Evolutionary conservation across 257 asterid genomes (phyloP).

Genomic region (Cruciata laevipes): DNA sequence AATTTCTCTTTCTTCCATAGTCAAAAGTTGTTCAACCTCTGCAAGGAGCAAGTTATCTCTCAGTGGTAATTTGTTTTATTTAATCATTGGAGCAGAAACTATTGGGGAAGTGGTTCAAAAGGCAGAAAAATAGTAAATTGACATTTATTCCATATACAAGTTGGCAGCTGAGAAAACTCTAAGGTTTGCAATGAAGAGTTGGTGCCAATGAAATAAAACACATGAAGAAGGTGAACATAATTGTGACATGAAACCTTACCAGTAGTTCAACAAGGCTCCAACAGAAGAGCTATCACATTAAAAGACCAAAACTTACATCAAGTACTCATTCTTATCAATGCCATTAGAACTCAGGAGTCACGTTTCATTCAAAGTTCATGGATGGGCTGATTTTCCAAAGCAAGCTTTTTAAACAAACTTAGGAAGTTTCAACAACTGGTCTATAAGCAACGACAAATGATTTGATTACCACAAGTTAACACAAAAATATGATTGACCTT

Average conservation of each 20-base stretch:
- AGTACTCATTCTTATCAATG: background rate
- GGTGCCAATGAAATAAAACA: background rate
- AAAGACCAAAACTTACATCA: background rate
- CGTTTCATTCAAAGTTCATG: background rate
- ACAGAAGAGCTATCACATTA: background rate
- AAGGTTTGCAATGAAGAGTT: background rate
- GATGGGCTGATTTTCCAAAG: background rate
- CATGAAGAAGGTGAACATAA: background rate
- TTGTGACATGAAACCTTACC: background rate
- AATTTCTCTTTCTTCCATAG: slow-evolving; percentile 67
- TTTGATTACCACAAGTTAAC: background rate
- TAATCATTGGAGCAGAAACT: background rate
- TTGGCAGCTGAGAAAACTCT: background rate
- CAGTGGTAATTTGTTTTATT: slow-evolving; percentile 5
- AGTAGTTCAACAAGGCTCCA: background rate
- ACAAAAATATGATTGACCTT: background rate
- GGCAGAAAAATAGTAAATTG: background rate
- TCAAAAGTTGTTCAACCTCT: slow-evolving; percentile 79
- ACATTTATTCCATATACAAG: background rate
- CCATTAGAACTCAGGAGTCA: background rate
- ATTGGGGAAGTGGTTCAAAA: background rate
- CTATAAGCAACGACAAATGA: background rate
- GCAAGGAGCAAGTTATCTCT: slow-evolving; percentile 20
- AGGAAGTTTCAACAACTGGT: background rate
- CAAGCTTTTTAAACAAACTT: background rate